Evolutionary conservation across 768 basidiomycete genomes (phyloP).

Genomic region (Glaciozyma martinii): DNA sequence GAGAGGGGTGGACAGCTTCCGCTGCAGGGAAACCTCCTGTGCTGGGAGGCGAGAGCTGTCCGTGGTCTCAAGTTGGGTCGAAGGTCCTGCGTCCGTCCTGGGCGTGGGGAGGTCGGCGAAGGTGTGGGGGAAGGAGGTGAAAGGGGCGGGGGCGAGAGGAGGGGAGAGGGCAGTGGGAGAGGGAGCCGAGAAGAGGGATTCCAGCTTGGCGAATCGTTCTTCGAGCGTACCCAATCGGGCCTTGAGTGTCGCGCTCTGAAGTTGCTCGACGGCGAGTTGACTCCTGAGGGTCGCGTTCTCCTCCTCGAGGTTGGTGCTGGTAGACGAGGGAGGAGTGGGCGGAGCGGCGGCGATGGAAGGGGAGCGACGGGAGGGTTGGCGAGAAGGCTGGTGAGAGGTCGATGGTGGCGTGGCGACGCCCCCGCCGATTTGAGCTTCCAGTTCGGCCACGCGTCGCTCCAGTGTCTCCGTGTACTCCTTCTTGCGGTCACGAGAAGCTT

Average conservation of each 20-base stretch:
- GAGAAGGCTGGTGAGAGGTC: background rate
- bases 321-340: background rate
- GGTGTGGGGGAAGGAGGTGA: background rate
- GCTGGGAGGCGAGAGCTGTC: slow-evolving; percentile 27
- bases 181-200: slow-evolving; percentile 10
- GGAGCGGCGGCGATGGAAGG: background rate
- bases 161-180: background rate
- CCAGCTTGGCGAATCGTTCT: slow-evolving; percentile 19
- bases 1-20: slow-evolving; percentile 19
- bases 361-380: background rate
- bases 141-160: background rate
- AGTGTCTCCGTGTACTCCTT: slow-evolving; percentile 18
- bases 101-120: background rate
- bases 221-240: slow-evolving; percentile 25
- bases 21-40: slow-evolving; percentile 32
- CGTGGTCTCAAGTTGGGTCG: background rate
- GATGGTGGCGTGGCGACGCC: background rate
- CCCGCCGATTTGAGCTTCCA: slow-evolving; percentile 19
- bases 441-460: slow-evolving; percentile 19
- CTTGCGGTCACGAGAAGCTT: slow-evolving; percentile 27
- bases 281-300: slow-evolving; percentile 27
- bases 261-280: slow-evolving; percentile 21
- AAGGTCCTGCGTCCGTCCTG: background rate
- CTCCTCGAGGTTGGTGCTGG: slow-evolving; percentile 3
- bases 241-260: slow-evolving; percentile 21